Base-by-base conservation (phyloP, 2,329 filamentous ascomycete species). In the Pseudogymnoascus sp. region DNA sequence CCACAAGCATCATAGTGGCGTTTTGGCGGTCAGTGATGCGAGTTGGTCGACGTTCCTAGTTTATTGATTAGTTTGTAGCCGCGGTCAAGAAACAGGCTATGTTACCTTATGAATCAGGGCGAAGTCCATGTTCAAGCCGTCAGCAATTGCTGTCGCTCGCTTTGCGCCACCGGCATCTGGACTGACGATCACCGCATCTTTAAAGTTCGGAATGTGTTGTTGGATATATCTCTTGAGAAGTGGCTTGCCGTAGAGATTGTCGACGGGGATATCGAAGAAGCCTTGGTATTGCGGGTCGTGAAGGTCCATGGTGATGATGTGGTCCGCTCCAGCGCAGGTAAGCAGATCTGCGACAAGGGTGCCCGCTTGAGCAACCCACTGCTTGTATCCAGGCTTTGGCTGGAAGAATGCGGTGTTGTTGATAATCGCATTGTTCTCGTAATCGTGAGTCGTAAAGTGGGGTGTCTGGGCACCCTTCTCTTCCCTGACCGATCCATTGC, bases 231-330 rank as follows among this genome's bases (percentile, higher is more conserved):
- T 82, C 72, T 87, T 85, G 61, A 89, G 79, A 60, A 92, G 78
- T 59, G 89, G 87, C 69, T 90, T 86, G 63, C 88, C 93, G 77
- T 97, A 97, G 16, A 99, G 82, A 74, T 99, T 99, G 78, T 99
- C 94, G 63, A 99, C 94, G 2, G 94, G 94, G 63, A 97, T 96
- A 72, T 99, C 93, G 73, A 99, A 97, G 81, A 97, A 99, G 61
- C 94, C 94, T 76, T 99, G 94, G 72, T 97, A 97, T 76, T 99
- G 92, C 43, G 91, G 90, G 74, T 97, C 93, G 74, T 94, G 91
- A 61, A 99, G 83, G 73, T 99, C 94, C 90, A 99, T 95, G 33
- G 93, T 97, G 74, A 97, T 97, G 73, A 94, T 88, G 76, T 97
- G 94, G 74, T 99, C 93, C 52, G 94, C 92, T 67, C 94, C 94